Percentiles rank a stretch among this genome's conserved stretches.
phyloP scores from a whole-genome alignment of 495 filamentous ascomycete genomes.

The Aspergillus nanangensis region DNA sequence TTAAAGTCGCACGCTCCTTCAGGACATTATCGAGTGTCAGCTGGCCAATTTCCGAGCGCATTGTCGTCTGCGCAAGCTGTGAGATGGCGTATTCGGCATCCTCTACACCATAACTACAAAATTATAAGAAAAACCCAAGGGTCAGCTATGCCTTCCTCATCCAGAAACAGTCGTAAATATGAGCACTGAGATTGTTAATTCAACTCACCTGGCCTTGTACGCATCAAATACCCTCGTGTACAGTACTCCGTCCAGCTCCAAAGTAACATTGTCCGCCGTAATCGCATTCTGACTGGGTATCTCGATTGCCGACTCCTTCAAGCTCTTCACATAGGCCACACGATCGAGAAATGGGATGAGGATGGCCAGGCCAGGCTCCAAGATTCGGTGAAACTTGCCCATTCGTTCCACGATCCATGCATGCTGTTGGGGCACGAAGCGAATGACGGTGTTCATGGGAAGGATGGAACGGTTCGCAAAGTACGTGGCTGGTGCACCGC shows the following conservation, averaged over 20 bases:
- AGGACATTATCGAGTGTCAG: slow-evolving; percentile 95
- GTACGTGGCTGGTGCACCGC: slow-evolving; percentile 34
- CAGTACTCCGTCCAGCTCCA: slow-evolving; percentile 92
- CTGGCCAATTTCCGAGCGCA: slow-evolving; percentile 97
- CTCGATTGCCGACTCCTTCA: slow-evolving; percentile 95
- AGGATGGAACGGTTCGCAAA: slow-evolving; percentile 61
- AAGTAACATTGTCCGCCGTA: slow-evolving; percentile 95
- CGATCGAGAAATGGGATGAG: slow-evolving; percentile 89
- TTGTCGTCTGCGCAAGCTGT: slow-evolving; percentile 95
- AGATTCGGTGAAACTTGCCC: slow-evolving; percentile 90
- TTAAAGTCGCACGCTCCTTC: slow-evolving; percentile 91
- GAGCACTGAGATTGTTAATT: too few species aligned
- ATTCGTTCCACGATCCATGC: slow-evolving; percentile 99
- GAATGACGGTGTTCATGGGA: slow-evolving; percentile 90
- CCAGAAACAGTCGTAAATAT: too few species aligned
- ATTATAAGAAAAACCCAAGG: background rate
- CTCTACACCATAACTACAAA: slow-evolving; percentile 85
- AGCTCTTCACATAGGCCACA: slow-evolving; percentile 94
- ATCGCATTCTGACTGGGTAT: slow-evolving; percentile 96
- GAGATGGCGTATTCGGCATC: slow-evolving; percentile 98
- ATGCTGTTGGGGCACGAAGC: slow-evolving; percentile 97
- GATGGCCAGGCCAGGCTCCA: slow-evolving; percentile 87
- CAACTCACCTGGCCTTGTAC: slow-evolving; percentile 86
- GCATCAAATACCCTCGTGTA: slow-evolving; percentile 96
- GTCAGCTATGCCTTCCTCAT: too few species aligned